phyloP scores from a whole-genome alignment of 495 filamentous ascomycete genomes.

The Hypoxylon subgilvum region DNA sequence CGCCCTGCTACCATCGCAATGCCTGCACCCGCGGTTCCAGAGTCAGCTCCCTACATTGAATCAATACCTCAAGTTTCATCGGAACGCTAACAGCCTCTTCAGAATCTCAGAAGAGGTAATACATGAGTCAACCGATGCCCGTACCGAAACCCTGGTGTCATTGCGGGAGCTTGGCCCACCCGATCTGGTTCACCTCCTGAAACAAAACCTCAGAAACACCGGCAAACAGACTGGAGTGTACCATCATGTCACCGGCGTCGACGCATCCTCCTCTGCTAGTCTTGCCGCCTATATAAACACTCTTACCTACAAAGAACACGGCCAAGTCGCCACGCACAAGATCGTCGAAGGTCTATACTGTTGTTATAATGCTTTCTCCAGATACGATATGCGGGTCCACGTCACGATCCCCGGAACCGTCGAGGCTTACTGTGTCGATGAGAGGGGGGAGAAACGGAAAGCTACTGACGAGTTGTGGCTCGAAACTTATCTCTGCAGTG shows the following conservation, averaged over 20 bases:
- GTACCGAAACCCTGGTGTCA: constrained; percentile 81
- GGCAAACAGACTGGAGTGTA: constrained; percentile 85
- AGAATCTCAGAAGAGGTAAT: constrained; percentile 92
- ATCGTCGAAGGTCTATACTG: constrained; percentile 94
- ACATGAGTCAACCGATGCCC: constrained; percentile 84
- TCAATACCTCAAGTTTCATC: constrained; percentile 3
- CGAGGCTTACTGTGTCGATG: constrained; percentile 95
- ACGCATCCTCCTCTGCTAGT: constrained; percentile 96
- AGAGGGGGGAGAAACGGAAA: constrained; percentile 89
- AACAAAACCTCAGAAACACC: constrained; percentile 72
- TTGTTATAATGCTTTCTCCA: constrained; percentile 99
- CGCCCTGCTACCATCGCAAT: constrained; percentile 57
- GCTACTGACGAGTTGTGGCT: constrained; percentile 94
- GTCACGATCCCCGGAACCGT: constrained; percentile 95
- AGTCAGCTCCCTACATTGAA: constrained; percentile 64
- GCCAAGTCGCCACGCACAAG: constrained; percentile 77
- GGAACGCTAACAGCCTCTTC: constrained; percentile 29
- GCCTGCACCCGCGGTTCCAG: constrained; percentile 88
- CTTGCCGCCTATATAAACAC: constrained; percentile 98
- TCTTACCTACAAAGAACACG: constrained; percentile 84
- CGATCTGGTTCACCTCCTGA: constrained; percentile 92
- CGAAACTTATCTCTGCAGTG: constrained; percentile 94
- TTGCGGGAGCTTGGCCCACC: constrained; percentile 93
- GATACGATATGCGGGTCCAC: constrained; percentile 97
- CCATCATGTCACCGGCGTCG: constrained; percentile 97